Evolutionary conservation across 2,329 filamentous ascomycete species (phyloP), one percentile per base, ranked within the genome.

Genomic region (Venturia effusa): DNA sequence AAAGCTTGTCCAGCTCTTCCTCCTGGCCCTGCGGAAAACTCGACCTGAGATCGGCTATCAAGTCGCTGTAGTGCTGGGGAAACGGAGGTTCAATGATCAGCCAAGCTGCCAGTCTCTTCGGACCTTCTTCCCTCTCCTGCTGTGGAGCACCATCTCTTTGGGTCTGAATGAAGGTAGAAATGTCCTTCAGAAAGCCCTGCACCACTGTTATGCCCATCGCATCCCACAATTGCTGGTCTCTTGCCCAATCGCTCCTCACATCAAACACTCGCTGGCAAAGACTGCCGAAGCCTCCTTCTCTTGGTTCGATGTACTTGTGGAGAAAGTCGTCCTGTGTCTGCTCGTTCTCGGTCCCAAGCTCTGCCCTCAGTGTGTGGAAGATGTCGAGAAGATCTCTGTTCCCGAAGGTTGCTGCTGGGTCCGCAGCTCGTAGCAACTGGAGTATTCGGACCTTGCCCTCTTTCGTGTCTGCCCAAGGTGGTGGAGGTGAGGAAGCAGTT

Each of bases 81-180:
- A 90, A 82, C 37, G 84, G 84, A 15, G 89, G 88, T 71, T 93
- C 89, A 67, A 94, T 87, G 66, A 86, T 82, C 17, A 95, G 81
- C 51, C 51, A 57, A 10, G 22, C 45, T 27, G 45, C 45, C 45
- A 51, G 8, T 51, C 13, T 51, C 22, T 27, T 27, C 22, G 45
- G 45, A 15, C 45, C 45, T 17, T 51, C 22, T 24, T 17, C 45
- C 45, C 22, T 51, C 22, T 57, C 51, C 30, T 57, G 27, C 1
- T 19, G 7, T n/a, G 27, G 10, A 8, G 27, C 27, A 19, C 51
- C 51, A 15, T 57, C 51, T 19, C 27, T 57, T 17, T 57, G 51
- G 15, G 27, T 34, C 22, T 34, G 51, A 34, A 57, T 57, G 27
- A 57, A 32, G 27, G 15, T 15, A 15, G 51, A 57, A 5, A 57